phyloP scores from a whole-genome alignment of 78 protist species.

The Anaeramoeba ignava region DNA sequence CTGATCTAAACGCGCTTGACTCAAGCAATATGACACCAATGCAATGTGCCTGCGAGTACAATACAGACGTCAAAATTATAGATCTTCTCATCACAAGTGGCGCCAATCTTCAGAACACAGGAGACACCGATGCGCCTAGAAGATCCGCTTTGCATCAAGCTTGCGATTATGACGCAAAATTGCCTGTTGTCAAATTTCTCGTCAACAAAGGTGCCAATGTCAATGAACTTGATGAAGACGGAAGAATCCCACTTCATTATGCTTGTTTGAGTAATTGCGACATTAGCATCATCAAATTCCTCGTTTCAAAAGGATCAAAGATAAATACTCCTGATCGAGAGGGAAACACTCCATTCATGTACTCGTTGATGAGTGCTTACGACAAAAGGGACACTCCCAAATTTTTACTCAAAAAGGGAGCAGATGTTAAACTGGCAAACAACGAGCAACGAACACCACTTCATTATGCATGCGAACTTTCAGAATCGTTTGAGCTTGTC shows the following conservation, averaged over 20 bases:
- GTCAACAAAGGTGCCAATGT: not conserved
- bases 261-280: not conserved
- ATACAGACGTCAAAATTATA: not conserved
- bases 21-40: not conserved
- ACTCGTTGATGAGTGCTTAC: no score
- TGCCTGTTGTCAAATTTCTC: not conserved
- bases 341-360: slow-evolving; percentile 2
- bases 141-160: no score
- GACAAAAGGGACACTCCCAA: no score
- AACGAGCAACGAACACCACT: no score
- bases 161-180: no score
- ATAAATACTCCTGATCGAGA: not conserved
- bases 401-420: no score
- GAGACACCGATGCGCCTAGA: no score
- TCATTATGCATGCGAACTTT: no score
- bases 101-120: no score
- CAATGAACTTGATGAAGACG: not conserved
- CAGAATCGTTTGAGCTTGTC: no score
- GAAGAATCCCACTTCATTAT: not conserved
- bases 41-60: not conserved
- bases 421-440: no score
- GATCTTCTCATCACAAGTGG: no score
- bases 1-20: not conserved
- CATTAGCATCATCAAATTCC: not conserved
- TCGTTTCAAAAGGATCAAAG: not conserved